Evolutionary conservation across 768 basidiomycete genomes (phyloP), one percentile per base, ranked within the genome.

Genomic region (Fomitopsis serialis): DNA sequence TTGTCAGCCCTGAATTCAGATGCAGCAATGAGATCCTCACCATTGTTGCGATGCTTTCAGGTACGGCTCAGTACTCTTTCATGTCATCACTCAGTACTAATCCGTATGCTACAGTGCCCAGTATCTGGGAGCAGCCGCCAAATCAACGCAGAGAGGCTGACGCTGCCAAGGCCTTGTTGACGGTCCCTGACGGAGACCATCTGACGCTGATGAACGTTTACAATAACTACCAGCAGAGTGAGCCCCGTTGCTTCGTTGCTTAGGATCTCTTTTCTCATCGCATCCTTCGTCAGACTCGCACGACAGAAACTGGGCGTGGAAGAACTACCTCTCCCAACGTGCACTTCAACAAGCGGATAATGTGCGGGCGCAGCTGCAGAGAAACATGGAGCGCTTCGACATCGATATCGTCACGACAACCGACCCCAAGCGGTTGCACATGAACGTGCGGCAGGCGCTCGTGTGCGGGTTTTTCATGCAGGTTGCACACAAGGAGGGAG

Each of bases 401-500:
- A 72, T 96, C 32, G 87, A 88, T 25, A 66, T 94, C 21, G 68
- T 93, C 25, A 84, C 85, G 7, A 75, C 88, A 61, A 77, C 75
- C 63, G 89, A 85, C 56, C 60, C 63, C 55, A 53, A 58, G 11
- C 52, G 57, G 65, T 79, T 87, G 58, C 87, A 81, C 67, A 57
- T 72, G 50, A 86, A 85, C 59, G 85, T 98, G 53, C 81, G 92
- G 24, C 85, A 85, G 69, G 87, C 88, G 0, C 75, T 98, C 21
- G 87, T 90, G 4, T 89, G 87, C 60, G 97, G 95, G 1, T 99
- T 91, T 78, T 99, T 98, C 73, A 98, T 97, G 96, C 96, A 98
- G 66, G 83, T 92, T 12, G 97, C 95, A 7, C 93, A 97, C 69
- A 90, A 91, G 67, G 93, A 95, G 65, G 91, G 92, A 2, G 91